These are phyloP conservation scores for Serendipita indica DNA, from an alignment of 768 basidiomycete species.

Conservation along the genomic window DNA sequence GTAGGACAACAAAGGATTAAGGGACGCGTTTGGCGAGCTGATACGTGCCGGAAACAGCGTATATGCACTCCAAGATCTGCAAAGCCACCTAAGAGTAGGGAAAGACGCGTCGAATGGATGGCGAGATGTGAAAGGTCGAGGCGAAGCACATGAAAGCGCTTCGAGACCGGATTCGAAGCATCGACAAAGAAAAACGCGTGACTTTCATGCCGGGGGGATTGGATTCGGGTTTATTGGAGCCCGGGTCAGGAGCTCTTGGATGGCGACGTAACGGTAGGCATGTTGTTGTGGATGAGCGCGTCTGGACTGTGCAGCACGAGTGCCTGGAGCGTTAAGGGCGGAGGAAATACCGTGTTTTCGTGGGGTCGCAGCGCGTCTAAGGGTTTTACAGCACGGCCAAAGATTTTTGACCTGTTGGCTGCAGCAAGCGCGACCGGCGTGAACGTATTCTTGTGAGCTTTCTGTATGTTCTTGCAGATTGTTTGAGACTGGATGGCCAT, in stretches of 20 bases:
- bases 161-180: background rate
- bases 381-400: too few relatives aligned
- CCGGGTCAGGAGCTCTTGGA: background rate
- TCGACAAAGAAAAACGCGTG: background rate
- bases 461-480: background rate
- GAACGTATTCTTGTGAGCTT: background rate
- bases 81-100: background rate
- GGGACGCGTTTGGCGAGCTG: background rate
- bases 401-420: too few relatives aligned
- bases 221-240: background rate
- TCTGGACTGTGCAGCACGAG: background rate
- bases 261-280: background rate
- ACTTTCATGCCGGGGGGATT: background rate
- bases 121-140: background rate
- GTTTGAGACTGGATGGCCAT: too few relatives aligned
- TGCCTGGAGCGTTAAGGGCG: conserved; percentile 3
- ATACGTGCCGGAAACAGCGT: conserved; percentile 5
- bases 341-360: background rate
- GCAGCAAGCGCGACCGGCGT: background rate
- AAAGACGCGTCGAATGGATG: background rate
- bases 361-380: background rate
- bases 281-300: background rate
- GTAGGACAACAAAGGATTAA: background rate
- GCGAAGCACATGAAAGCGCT: conserved; percentile 1
- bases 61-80: background rate